Conservation (phyloP, 805 yeast species). For the Saccharomycopsis oosterbeekiorum region DNA sequence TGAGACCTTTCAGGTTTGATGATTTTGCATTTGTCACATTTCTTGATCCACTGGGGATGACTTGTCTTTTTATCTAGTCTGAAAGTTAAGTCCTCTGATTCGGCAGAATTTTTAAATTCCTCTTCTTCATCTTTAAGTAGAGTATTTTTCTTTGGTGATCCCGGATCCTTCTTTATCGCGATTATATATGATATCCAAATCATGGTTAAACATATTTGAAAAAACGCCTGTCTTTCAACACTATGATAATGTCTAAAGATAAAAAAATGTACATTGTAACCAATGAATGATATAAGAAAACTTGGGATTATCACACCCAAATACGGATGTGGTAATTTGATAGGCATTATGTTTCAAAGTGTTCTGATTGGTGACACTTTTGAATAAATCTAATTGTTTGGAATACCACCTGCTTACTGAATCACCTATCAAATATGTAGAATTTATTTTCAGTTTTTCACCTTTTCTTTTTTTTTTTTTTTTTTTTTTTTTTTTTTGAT, state of each 20-base stretch:
- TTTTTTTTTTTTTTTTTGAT: too few relatives aligned
- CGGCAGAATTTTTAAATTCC: not conserved
- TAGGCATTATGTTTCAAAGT: not conserved
- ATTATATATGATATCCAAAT: slow-evolving; percentile 66
- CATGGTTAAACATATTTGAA: slow-evolving; percentile 39
- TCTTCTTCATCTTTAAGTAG: not conserved
- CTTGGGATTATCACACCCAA: slow-evolving; percentile 44
- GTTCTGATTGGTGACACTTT: too few relatives aligned
- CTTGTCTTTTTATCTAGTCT: not conserved
- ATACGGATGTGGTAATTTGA: slow-evolving; percentile 16
- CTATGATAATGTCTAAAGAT: slow-evolving; percentile 40
- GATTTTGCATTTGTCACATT: slow-evolving; percentile 58
- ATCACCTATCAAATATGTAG: too few relatives aligned
- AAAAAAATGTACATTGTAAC: slow-evolving; percentile 52
- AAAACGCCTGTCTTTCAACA: slow-evolving; percentile 32
- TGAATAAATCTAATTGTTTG: too few relatives aligned
- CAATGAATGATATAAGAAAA: slow-evolving; percentile 44
- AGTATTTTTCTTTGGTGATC: slow-evolving; percentile 47
- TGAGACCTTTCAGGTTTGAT: slow-evolving; percentile 79
- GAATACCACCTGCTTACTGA: too few relatives aligned
- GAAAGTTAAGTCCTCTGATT: not conserved
- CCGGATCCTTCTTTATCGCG: slow-evolving; percentile 63
- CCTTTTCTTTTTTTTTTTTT: too few relatives aligned
- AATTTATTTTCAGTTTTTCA: too few relatives aligned
- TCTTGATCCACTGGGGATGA: slow-evolving; percentile 12